Conservation (phyloP, 164 flowering plant species). For the Pachysandra terminalis region DNA sequence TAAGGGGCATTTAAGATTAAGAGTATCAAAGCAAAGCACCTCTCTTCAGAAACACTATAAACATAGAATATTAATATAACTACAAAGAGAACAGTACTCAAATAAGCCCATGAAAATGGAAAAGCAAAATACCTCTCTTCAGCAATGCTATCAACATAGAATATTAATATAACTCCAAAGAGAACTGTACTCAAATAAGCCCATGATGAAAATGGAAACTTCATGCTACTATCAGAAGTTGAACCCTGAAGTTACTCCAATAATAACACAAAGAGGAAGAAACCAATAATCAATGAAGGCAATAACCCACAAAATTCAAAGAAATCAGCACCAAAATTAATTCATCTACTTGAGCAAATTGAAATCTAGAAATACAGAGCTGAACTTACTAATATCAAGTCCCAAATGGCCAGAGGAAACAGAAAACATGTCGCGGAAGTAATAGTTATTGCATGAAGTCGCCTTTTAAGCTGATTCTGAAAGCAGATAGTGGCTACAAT, state of each 20-base stretch:
- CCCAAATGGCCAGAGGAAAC: conserved; percentile 98
- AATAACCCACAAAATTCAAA: background rate
- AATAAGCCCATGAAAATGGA: conserved; percentile 71
- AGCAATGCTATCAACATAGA: conserved; percentile 85
- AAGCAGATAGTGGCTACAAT: conserved; percentile 22
- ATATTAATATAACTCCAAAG: conserved; percentile 82
- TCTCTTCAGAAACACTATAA: conserved; percentile 92
- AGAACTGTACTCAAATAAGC: conserved; percentile 65
- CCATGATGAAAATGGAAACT: conserved; percentile 69
- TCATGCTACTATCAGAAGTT: conserved; percentile 34
- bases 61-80: conserved; percentile 77
- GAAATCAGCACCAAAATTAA: background rate
- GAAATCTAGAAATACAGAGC: conserved; percentile 1
- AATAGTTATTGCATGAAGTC: conserved; percentile 86
- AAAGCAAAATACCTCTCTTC: conserved; percentile 85
- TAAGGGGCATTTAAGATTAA: background rate
- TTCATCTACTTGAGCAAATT: conserved; percentile 4
- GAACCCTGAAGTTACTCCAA: conserved; percentile 66
- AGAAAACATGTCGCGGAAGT: conserved; percentile 92
- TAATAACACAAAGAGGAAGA: conserved; percentile 10
- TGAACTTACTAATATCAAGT: conserved; percentile 72
- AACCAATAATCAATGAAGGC: background rate
- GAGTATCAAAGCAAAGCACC: conserved; percentile 42
- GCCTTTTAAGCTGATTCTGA: conserved; percentile 91
- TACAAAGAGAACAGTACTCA: conserved; percentile 77